Conservation (phyloP, 768 basidiomycete species). For the Coprinellus micaceus region DNA sequence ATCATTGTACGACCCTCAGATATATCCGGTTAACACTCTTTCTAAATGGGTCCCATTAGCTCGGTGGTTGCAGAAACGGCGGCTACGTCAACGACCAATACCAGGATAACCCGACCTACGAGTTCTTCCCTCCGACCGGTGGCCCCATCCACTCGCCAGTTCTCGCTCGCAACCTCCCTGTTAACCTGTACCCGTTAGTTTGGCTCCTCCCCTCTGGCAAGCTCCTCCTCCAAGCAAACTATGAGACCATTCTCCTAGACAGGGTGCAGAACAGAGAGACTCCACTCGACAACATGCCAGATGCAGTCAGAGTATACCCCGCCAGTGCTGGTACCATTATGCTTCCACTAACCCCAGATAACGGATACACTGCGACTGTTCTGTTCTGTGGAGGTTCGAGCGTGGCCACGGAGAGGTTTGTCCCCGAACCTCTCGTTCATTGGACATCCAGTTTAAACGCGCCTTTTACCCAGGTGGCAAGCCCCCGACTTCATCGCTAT, state of each 20-base stretch:
- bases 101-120: slow-evolving; percentile 75
- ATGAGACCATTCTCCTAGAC: slow-evolving; percentile 61
- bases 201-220: slow-evolving; percentile 67
- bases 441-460: background rate
- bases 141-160: slow-evolving; percentile 59
- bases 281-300: slow-evolving; percentile 56
- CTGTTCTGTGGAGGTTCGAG: slow-evolving; percentile 82
- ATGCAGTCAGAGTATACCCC: slow-evolving; percentile 67
- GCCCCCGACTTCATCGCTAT: slow-evolving; percentile 46
- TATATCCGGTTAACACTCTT: background rate
- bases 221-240: slow-evolving; percentile 59
- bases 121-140: slow-evolving; percentile 67
- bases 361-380: slow-evolving; percentile 79
- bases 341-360: slow-evolving; percentile 74
- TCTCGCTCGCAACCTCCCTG: slow-evolving; percentile 62
- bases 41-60: slow-evolving; percentile 23
- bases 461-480: slow-evolving; percentile 35
- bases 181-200: slow-evolving; percentile 71
- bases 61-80: slow-evolving; percentile 57
- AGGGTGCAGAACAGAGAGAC: slow-evolving; percentile 53
- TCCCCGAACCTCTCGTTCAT: background rate
- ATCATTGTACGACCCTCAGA: slow-evolving; percentile 46
- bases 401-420: slow-evolving; percentile 43
- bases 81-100: slow-evolving; percentile 68
- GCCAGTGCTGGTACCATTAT: slow-evolving; percentile 74